Conservation (phyloP, 2,329 filamentous ascomycete genomes). For the Lecanicillium sp. region DNA sequence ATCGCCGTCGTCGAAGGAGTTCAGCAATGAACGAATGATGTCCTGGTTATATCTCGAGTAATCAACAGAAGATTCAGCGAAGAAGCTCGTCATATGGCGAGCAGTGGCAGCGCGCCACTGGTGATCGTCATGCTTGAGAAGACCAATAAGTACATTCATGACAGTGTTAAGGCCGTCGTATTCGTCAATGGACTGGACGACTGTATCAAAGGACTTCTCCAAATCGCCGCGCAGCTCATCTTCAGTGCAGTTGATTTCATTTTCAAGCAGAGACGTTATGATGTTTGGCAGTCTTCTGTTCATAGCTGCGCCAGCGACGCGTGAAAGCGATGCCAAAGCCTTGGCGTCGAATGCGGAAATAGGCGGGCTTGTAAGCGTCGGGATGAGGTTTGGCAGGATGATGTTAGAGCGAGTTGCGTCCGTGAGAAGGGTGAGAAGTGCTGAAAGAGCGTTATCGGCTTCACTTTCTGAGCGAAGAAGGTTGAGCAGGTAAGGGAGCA, state of each 20-base stretch:
- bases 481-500: constrained; percentile 84
- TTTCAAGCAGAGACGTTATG: constrained; percentile 90
- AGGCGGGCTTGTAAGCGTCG: constrained; percentile 81
- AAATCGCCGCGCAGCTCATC: constrained; percentile 68
- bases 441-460: constrained; percentile 86
- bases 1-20: constrained; percentile 88
- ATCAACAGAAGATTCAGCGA: constrained; percentile 71
- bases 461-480: constrained; percentile 81
- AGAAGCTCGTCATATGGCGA: constrained; percentile 79
- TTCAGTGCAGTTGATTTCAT: constrained; percentile 72
- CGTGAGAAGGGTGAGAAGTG: constrained; percentile 87
- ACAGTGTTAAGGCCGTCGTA: constrained; percentile 91
- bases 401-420: constrained; percentile 92
- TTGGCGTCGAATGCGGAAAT: constrained; percentile 94
- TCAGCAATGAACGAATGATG: constrained; percentile 81
- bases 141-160: constrained; percentile 85
- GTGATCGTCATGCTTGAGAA: constrained; percentile 92
- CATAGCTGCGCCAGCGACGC: constrained; percentile 87
- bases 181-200: constrained; percentile 89
- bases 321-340: constrained; percentile 84
- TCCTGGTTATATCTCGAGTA: constrained; percentile 96
- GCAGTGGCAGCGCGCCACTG: constrained; percentile 72
- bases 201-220: constrained; percentile 75
- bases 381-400: constrained; percentile 92
- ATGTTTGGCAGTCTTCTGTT: constrained; percentile 84